Percentiles rank a stretch among this genome's conserved stretches.
Evolutionary conservation across 2,329 filamentous ascomycete species (phyloP).

Genomic region (Cryphonectria carpinicola): DNA sequence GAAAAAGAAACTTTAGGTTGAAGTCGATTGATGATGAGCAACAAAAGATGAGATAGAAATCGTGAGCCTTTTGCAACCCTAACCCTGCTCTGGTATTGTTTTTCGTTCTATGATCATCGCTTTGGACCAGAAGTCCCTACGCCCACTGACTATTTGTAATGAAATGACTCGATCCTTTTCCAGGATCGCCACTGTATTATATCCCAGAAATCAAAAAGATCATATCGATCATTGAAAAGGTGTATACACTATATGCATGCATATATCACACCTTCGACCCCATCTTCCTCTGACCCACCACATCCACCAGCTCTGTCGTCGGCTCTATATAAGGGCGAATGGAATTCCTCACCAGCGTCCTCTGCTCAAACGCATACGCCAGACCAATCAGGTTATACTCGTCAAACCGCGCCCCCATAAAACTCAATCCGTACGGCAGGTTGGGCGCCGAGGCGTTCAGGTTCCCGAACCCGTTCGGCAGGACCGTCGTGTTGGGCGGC

Average conservation of each 20-base stretch:
- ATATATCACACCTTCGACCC: not conserved
- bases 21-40: not conserved
- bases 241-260: too few relatives aligned
- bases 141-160: not conserved
- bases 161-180: not conserved
- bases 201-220: too few relatives aligned
- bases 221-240: too few relatives aligned
- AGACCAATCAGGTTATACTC: constrained; percentile 65
- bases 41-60: not conserved
- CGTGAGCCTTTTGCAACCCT: not conserved
- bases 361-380: constrained; percentile 72
- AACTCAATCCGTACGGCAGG: constrained; percentile 59
- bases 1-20: not conserved
- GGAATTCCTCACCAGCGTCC: constrained; percentile 42
- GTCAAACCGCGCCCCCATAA: constrained; percentile 61
- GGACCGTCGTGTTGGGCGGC: constrained; percentile 9
- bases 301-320: constrained; percentile 38
- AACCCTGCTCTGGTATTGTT: not conserved
- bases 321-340: constrained; percentile 38
- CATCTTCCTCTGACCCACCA: constrained; percentile 1
- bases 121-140: not conserved
- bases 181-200: too few relatives aligned
- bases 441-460: constrained; percentile 21
- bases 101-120: not conserved
- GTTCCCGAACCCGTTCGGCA: constrained; percentile 15